Evolutionary conservation across 2,329 filamentous ascomycete species (phyloP).

Genomic region (Hymenoscyphus linearis): DNA sequence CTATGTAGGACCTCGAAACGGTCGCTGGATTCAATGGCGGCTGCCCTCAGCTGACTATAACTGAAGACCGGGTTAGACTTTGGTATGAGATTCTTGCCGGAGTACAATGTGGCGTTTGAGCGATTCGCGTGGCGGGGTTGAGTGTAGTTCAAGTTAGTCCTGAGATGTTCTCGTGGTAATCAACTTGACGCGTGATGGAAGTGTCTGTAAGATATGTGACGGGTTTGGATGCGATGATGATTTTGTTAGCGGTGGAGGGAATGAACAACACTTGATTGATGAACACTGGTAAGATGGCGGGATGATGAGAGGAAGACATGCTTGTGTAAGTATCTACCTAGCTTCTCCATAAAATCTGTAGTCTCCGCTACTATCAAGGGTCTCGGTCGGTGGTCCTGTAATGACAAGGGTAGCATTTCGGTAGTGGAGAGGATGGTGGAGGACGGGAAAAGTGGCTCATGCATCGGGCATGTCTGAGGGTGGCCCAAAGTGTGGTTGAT

Average conservation of each 20-base stretch:
- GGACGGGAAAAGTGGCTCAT: constrained; percentile 28
- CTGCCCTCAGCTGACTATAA: constrained; percentile 22
- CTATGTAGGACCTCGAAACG: constrained; percentile 25
- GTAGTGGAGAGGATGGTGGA: constrained; percentile 16
- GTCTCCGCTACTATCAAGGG: neutral
- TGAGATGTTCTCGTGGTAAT: neutral
- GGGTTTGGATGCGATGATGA: neutral
- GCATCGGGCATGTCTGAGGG: constrained; percentile 9
- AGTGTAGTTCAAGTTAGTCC: neutral
- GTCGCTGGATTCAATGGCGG: constrained; percentile 20
- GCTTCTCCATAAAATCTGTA: neutral
- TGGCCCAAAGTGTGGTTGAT: neutral
- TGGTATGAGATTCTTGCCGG: neutral
- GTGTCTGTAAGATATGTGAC: neutral
- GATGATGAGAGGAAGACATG: neutral
- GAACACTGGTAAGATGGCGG: neutral
- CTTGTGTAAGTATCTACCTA: neutral
- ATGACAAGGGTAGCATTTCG: constrained; percentile 17
- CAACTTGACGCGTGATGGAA: neutral
- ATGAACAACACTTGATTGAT: neutral
- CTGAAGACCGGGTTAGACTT: neutral
- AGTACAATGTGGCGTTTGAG: neutral
- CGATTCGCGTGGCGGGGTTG: neutral
- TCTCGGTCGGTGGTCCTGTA: constrained; percentile 3
- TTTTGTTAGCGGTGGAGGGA: neutral